Conservation (phyloP, 129 eudicot genomes). For the Solidago caesia region DNA sequence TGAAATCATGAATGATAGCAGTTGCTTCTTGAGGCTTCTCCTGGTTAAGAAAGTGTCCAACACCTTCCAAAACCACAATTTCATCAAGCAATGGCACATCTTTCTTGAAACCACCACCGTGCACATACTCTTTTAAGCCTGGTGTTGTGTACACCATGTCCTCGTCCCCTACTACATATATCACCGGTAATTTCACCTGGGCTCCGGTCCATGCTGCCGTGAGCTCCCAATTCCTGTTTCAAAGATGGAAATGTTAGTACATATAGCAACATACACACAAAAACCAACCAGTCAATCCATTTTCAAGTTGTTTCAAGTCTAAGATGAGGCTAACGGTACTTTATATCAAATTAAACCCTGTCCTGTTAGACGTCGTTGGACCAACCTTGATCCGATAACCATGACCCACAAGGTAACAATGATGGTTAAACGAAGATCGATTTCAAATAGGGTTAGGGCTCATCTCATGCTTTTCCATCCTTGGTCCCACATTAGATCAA, state of each 20-base stretch:
- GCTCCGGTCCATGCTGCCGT: constrained; percentile 78
- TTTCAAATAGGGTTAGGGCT: neutral
- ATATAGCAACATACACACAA: neutral
- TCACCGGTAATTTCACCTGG: constrained; percentile 51
- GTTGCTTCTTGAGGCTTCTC: constrained; percentile 64
- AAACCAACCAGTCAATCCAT: neutral
- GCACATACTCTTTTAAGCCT: constrained; percentile 79
- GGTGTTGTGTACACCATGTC: constrained; percentile 81
- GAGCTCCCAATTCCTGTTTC: constrained; percentile 75
- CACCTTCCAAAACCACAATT: constrained; percentile 64
- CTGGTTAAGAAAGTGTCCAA: constrained; percentile 81
- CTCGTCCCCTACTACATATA: constrained; percentile 63
- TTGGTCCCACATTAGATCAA: neutral
- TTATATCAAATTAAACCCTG: too few relatives aligned
- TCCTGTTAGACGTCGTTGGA: neutral
- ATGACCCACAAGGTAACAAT: too few relatives aligned
- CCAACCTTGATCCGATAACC: too few relatives aligned
- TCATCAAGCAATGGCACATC: constrained; percentile 79
- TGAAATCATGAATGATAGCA: constrained; percentile 52
- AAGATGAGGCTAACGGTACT: too few relatives aligned
- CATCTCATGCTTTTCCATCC: neutral
- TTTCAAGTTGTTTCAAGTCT: neutral
- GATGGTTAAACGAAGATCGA: too few relatives aligned
- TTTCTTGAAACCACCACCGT: constrained; percentile 65
- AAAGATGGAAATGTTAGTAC: neutral